phyloP scores from a whole-genome alignment of 306 rosid species.

The cucumber (Cucumis sativus) region DNA sequence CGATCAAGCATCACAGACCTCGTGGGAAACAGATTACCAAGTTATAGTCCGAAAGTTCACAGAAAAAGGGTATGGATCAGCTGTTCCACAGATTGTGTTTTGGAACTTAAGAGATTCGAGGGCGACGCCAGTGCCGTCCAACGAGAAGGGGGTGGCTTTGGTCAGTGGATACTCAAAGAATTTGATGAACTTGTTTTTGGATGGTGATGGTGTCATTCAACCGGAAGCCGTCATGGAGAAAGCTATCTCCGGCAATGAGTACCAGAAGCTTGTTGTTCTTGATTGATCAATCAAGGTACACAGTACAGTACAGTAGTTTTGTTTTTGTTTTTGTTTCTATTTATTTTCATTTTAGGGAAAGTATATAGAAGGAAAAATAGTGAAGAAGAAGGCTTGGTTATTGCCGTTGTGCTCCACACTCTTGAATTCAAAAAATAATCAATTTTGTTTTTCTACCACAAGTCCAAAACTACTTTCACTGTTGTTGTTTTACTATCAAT shows the following conservation, averaged over 20 bases:
- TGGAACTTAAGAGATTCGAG: constrained; percentile 23
- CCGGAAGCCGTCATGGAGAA: constrained; percentile 17
- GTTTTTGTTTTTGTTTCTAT: background rate
- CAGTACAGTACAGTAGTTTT: background rate
- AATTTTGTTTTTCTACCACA: no score
- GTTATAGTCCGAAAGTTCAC: constrained; percentile 12
- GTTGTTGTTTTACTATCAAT: no score
- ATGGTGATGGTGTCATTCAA: constrained; percentile 2
- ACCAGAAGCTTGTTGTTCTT: constrained; percentile 18
- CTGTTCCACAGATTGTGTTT: constrained; percentile 25
- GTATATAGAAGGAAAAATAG: background rate
- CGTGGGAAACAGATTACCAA: constrained; percentile 23
- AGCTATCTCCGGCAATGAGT: constrained; percentile 18
- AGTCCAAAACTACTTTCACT: no score
- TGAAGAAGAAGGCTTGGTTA: no score
- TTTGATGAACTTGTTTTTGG: constrained; percentile 12
- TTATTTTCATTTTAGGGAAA: background rate
- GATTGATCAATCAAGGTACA: constrained; percentile 15
- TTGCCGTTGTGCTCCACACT: no score
- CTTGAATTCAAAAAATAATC: no score
- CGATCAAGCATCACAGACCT: constrained; percentile 10
- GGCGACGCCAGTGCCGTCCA: constrained; percentile 12
- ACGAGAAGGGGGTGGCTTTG: constrained; percentile 18
- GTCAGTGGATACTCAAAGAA: constrained; percentile 28
- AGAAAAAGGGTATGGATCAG: constrained; percentile 13